Percentiles rank a stretch among this genome's conserved stretches.
phyloP scores from a whole-genome alignment of 805 yeast species.

The Hemisphaericaspora nanyangensis region DNA sequence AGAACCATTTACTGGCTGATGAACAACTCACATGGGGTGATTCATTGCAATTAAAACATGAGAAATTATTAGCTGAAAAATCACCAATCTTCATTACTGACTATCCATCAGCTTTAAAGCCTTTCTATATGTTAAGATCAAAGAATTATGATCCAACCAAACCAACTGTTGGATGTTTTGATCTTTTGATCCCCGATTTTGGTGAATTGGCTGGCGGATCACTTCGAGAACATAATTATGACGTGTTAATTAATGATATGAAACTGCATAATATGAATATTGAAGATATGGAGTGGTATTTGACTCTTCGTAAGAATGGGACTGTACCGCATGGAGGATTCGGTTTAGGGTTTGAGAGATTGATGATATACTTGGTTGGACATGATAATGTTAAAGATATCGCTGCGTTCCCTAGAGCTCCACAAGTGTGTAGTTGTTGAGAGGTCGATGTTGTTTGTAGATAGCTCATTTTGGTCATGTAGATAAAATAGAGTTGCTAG shows the following conservation, averaged over 20 bases:
- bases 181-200: conserved; percentile 80
- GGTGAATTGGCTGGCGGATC: conserved; percentile 97
- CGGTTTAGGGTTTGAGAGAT: conserved; percentile 91
- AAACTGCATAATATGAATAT: conserved; percentile 51
- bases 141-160: conserved; percentile 21
- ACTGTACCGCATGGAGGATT: conserved; percentile 94
- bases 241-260: conserved; percentile 47
- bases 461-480: no score
- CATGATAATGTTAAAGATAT: conserved; percentile 82
- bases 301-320: conserved; percentile 70
- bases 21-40: conserved; percentile 57
- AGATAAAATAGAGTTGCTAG: no score
- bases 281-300: conserved; percentile 73
- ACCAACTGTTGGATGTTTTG: conserved; percentile 84
- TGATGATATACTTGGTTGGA: conserved; percentile 68
- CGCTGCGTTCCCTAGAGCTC: conserved; percentile 80
- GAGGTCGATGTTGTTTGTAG: background rate
- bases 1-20: conserved; percentile 7
- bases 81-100: conserved; percentile 87
- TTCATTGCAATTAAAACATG: conserved; percentile 78
- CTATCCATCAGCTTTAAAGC: conserved; percentile 75
- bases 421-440: conserved; percentile 34
- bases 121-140: conserved; percentile 83
- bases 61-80: conserved; percentile 79
- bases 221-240: conserved; percentile 70